Conservation (phyloP, 2,329 filamentous ascomycete genomes). For the Hypomyces perniciosus region DNA sequence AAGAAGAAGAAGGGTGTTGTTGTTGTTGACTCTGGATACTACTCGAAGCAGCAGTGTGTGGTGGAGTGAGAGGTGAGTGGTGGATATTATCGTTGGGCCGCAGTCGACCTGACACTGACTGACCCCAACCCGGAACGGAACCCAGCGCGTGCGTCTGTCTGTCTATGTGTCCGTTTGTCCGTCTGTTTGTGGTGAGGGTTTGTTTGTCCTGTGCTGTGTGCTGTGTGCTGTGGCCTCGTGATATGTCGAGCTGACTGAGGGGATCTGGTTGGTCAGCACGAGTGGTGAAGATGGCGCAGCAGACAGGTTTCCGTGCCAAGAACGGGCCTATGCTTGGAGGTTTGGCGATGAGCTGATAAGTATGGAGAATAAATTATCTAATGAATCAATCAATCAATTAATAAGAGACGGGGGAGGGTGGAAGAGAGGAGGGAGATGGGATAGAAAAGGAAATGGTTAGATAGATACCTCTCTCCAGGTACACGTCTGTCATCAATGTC, state of each 20-base stretch:
- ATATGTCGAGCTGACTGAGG: constrained; percentile 7
- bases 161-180: no score
- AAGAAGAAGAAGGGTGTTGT: not conserved
- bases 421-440: not conserved
- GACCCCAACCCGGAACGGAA: not conserved
- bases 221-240: constrained; percentile 5
- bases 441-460: not conserved
- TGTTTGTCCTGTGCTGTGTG: not conserved
- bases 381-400: not conserved
- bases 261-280: constrained; percentile 12
- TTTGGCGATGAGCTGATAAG: no score
- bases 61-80: not conserved
- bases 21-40: not conserved
- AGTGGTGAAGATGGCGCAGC: constrained; percentile 3
- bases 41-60: no score
- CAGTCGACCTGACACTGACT: not conserved
- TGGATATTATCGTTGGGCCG: not conserved
- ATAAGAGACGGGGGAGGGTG: not conserved
- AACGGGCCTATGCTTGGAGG: no score
- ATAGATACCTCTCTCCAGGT: not conserved
- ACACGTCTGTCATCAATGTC: no score
- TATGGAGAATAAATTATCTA: not conserved
- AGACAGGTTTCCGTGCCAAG: not conserved
- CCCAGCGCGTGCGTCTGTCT: no score
- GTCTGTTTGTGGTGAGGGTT: no score